Conservation (phyloP, 2,329 filamentous ascomycete species). For the Colletotrichum destructivum region DNA sequence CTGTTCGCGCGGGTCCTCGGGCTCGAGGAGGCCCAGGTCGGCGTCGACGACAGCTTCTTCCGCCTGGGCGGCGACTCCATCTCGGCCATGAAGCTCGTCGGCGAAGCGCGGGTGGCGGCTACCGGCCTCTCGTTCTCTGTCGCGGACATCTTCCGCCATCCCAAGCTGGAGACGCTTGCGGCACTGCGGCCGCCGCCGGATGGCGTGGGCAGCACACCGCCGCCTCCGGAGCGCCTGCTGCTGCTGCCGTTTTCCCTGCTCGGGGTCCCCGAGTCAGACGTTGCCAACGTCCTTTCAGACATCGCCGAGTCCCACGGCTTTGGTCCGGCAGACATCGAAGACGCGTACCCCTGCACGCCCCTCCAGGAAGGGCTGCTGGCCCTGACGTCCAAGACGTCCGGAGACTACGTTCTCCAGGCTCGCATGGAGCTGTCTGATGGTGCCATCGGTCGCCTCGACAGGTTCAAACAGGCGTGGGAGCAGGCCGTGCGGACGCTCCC, state of each 20-base stretch:
- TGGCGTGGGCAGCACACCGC: background rate
- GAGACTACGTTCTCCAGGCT: slow-evolving; percentile 50
- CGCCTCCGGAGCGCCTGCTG: background rate
- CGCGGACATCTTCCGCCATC: slow-evolving; percentile 10
- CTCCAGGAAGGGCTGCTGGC: slow-evolving; percentile 59
- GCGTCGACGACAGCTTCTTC: slow-evolving; percentile 24
- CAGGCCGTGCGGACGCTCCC: background rate
- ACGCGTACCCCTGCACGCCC: slow-evolving; percentile 58
- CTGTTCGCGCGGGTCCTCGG: slow-evolving; percentile 11
- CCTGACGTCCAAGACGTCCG: slow-evolving; percentile 50
- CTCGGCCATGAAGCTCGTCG: slow-evolving; percentile 19
- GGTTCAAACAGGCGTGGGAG: background rate
- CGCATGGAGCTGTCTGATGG: background rate
- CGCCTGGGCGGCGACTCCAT: slow-evolving; percentile 24
- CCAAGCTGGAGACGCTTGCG: slow-evolving; percentile 3
- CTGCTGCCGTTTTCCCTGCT: background rate
- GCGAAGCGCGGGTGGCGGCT: background rate
- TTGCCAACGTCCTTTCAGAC: background rate
- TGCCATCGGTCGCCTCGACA: background rate
- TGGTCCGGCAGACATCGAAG: slow-evolving; percentile 42
- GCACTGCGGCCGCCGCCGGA: background rate
- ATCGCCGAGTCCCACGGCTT: background rate
- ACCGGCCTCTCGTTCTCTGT: slow-evolving; percentile 1
- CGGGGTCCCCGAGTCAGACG: background rate
- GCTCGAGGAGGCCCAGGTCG: background rate